Conservation (phyloP, 2,329 filamentous ascomycete genomes). For the Trichoderma atrobrunneum region DNA sequence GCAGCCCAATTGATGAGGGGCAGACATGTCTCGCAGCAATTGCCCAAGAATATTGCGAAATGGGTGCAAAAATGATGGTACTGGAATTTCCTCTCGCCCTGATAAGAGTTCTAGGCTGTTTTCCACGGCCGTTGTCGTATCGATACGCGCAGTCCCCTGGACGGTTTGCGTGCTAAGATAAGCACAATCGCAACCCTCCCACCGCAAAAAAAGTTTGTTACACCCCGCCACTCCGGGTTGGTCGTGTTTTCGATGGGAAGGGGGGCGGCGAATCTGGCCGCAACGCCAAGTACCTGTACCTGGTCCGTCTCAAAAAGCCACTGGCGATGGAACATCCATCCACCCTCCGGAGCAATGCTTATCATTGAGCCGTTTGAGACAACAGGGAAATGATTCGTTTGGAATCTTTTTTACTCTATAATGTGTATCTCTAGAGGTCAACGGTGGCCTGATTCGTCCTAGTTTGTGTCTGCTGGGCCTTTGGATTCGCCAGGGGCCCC, state of each 20-base stretch:
- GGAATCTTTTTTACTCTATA: constrained; percentile 1
- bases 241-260: constrained; percentile 10
- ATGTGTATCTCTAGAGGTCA: background rate
- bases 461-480: background rate
- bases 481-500: background rate
- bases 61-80: background rate
- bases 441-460: background rate
- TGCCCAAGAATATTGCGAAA: background rate
- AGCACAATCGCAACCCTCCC: constrained; percentile 1
- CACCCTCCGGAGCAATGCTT: background rate
- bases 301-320: background rate
- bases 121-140: background rate
- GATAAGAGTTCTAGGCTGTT: background rate
- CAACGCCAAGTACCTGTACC: constrained; percentile 1
- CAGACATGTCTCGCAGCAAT: background rate
- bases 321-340: background rate
- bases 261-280: background rate
- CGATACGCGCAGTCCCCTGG: constrained; percentile 9
- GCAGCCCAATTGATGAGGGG: constrained; percentile 10
- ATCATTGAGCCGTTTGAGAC: background rate
- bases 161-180: constrained; percentile 8
- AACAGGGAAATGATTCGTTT: background rate
- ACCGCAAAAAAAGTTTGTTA: constrained; percentile 12
- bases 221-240: constrained; percentile 8
- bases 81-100: background rate